Conservation (phyloP, 495 filamentous ascomycete genomes). For the Penicillium mononematosum region DNA sequence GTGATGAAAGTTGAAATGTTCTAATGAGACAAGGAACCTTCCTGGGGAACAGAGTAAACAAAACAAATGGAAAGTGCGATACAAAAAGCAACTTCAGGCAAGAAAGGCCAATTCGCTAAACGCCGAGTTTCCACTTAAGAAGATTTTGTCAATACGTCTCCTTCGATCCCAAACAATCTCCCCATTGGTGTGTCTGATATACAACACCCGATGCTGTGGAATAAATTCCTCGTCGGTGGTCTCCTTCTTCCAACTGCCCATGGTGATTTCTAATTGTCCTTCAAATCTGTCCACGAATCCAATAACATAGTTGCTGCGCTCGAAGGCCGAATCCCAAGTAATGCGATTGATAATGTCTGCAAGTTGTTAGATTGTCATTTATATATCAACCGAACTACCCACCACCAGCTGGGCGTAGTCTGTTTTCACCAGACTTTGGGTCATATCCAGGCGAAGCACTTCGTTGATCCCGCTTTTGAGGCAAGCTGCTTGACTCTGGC, state of each 20-base stretch:
- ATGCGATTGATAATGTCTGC: slow-evolving; percentile 70
- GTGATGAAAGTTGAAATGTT: not conserved
- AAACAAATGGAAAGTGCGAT: slow-evolving; percentile 11
- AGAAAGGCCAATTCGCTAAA: slow-evolving; percentile 38
- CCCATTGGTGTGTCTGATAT: slow-evolving; percentile 58
- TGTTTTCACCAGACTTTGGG: slow-evolving; percentile 14
- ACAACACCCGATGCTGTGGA: slow-evolving; percentile 74
- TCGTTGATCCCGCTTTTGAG: not conserved
- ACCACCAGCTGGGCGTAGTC: slow-evolving; percentile 15
- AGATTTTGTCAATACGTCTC: slow-evolving; percentile 56
- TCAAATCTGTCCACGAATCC: slow-evolving; percentile 75
- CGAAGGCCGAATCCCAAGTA: slow-evolving; percentile 65
- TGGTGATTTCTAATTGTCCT: slow-evolving; percentile 59
- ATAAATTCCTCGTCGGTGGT: slow-evolving; percentile 83
- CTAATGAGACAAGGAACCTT: not conserved
- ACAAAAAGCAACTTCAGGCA: slow-evolving; percentile 6
- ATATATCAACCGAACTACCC: not conserved
- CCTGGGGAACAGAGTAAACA: not conserved
- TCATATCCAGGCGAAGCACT: slow-evolving; percentile 1
- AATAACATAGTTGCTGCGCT: slow-evolving; percentile 63
- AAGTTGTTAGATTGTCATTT: not conserved
- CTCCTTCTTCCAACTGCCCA: slow-evolving; percentile 70
- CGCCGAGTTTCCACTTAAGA: slow-evolving; percentile 55
- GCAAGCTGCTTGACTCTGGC: too few relatives aligned
- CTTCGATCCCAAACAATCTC: slow-evolving; percentile 57